Base-by-base conservation (phyloP, 257 asterid species). In the Haberlea rhodopensis region DNA sequence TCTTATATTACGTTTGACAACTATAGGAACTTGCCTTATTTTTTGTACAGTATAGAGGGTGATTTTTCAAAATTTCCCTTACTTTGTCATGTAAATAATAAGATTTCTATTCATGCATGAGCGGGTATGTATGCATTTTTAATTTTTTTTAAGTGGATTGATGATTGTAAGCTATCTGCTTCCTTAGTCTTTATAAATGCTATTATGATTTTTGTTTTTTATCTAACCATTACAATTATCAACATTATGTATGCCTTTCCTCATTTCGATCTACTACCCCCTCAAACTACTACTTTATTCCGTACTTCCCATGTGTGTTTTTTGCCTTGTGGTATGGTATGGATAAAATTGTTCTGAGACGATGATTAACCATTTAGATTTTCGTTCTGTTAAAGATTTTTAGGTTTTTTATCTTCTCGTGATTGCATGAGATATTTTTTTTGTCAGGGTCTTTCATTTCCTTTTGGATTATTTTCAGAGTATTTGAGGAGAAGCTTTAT, bases 381-480 rank as follows among this genome's bases (percentile, higher is more conserved):
- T 22, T 23, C 20, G 0, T 29, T n/a, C 32, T 34, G 46, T 51
- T 34, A 27, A 28, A 3, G 2, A 1, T 21, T 28, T 49, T 10
- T 60, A 13, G 56, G 46, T 54, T 13, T 5, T n/a, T 54, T 46
- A 29, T 51, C 25, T 8, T 66, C 31, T 55, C 4, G 3, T 51
- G 21, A 60, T 22, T 48, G 25, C n/a, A 3, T 32, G 34, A 16
- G 22, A 29, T 49, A 62, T 58, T 70, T 28, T 21, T 20, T 7
- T 49, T 59, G 15, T 27, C n/a, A 11, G 46, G 1, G n/a, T 37
- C 0, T 20, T 58, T 64, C 16, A 5, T 16, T 52, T 8, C 66
- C 58, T 16, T 58, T 52, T 57, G 21, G 13, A n/a, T 66, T 29
- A 40, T 55, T 57, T 66, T 54, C 52, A 19, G 75, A 73, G 32